These are phyloP conservation scores for Nannochloropsis salina DNA, from an alignment of 108 stramenopile genomes.

Conservation along the genomic window DNA sequence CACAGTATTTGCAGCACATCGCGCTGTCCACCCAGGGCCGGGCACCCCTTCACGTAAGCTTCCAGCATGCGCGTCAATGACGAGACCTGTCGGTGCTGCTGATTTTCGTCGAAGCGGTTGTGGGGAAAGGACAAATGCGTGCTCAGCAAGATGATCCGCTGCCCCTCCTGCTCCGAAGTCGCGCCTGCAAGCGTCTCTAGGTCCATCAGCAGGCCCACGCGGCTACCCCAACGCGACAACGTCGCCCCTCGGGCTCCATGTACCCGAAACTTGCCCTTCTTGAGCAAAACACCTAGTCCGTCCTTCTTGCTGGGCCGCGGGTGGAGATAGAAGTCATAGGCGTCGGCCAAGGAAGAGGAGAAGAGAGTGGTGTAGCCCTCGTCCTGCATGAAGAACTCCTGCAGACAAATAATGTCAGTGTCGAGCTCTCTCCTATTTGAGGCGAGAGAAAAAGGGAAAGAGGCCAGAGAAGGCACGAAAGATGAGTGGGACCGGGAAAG, in stretches of 20 bases:
- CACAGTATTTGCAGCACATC: neutral
- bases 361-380: neutral
- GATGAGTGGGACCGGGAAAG: too few species aligned
- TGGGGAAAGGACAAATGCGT: conserved; percentile 17
- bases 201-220: neutral
- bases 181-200: neutral
- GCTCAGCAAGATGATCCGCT: neutral
- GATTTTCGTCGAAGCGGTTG: neutral
- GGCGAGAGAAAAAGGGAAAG: neutral
- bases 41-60: neutral
- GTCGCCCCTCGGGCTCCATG: neutral
- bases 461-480: too few species aligned
- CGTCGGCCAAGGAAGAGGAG: neutral
- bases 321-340: conserved; percentile 7
- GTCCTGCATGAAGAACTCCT: neutral
- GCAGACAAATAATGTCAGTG: neutral
- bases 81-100: neutral
- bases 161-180: neutral
- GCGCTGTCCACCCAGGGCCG: neutral
- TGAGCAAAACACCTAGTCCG: neutral
- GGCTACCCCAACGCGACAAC: neutral
- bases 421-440: neutral
- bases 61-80: neutral
- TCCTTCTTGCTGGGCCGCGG: neutral
- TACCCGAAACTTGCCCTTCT: neutral